Evolutionary conservation across 2,329 filamentous ascomycete species (phyloP), one percentile per base, ranked within the genome.

Genomic region (Aspergillus sp.): DNA sequence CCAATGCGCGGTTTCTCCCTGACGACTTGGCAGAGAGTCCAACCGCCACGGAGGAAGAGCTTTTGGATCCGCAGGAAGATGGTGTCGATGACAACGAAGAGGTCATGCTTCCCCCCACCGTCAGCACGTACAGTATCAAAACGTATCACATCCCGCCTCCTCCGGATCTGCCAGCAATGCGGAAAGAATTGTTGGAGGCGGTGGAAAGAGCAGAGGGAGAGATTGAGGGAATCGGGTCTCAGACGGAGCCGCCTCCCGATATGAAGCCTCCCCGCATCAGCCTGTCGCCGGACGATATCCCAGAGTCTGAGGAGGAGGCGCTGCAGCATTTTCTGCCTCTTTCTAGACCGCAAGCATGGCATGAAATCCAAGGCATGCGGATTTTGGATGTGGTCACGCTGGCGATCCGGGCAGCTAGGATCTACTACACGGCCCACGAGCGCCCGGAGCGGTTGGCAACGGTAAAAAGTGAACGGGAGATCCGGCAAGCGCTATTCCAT

Each of bases 401-500:
- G 45, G 91, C 91, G n/a, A 97, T 98, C 56, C 82, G 89, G 44
- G 89, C 91, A 1, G 93, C 93, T 44, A 95, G 94, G 70, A 84
- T 94, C 59, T 98, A 97, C 71, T 97, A 98, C 69, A 96, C 90
- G 0, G 80, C 88, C 3, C 93, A 97, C 63, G 86, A 94, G 60
- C 78, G 90, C 45, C 88, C 90, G 1, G 85, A 93, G 56, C 83
- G 87, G 34, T 74, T 97, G 12, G 88, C 93, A 60, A 74, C 85
- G 29, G 94, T 97, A 68, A 90, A 88, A 66, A 82, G 88, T 0
- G 93, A 98, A 66, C 87, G 85, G 52, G 79, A 86, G 54, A 85
- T 98, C 42, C 83, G 93, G 38, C 77, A 85, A 43, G 91, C 97
- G 58, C 73, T 97, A 6, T 79, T 95, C 36, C 79, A 81, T 47